Evolutionary conservation across 148 eudicot species (phyloP).

Genomic region (Mesembryanthemum crystallinum): DNA sequence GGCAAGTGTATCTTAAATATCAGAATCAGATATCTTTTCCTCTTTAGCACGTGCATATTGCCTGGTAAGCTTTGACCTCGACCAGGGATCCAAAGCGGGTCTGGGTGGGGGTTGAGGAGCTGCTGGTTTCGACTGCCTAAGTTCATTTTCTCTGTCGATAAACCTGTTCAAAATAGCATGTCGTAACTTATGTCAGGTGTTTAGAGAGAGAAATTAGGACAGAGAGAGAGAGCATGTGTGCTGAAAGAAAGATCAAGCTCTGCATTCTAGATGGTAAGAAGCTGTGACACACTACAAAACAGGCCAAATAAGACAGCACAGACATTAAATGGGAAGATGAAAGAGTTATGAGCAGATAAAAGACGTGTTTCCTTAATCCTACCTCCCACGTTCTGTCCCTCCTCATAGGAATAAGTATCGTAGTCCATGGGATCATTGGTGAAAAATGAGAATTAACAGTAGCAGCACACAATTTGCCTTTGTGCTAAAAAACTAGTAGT

Average conservation of each 20-base stretch:
- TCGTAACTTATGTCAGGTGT: background rate
- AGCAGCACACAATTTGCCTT: background rate
- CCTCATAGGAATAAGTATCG: background rate
- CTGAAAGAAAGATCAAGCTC: background rate
- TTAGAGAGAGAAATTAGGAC: background rate
- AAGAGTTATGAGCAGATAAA: background rate
- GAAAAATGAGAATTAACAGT: background rate
- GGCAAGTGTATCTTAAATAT: constrained; percentile 26
- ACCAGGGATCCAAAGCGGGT: constrained; percentile 87
- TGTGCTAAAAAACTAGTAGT: background rate
- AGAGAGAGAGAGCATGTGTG: too few relatives aligned
- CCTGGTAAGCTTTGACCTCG: constrained; percentile 72
- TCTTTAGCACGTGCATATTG: constrained; percentile 81
- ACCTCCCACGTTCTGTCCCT: too few relatives aligned
- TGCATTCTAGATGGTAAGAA: background rate
- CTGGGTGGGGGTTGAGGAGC: constrained; percentile 72
- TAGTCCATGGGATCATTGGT: background rate
- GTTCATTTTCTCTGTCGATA: constrained; percentile 83
- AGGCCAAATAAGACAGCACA: background rate
- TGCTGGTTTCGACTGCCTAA: constrained; percentile 86
- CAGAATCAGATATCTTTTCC: constrained; percentile 61
- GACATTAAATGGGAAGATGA: background rate
- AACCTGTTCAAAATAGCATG: constrained; percentile 46
- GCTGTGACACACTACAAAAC: background rate
- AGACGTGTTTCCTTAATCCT: too few relatives aligned